Conservation (phyloP, 1,284 basidiomycete species). For the Cutaneotrichosporon dermatis region DNA sequence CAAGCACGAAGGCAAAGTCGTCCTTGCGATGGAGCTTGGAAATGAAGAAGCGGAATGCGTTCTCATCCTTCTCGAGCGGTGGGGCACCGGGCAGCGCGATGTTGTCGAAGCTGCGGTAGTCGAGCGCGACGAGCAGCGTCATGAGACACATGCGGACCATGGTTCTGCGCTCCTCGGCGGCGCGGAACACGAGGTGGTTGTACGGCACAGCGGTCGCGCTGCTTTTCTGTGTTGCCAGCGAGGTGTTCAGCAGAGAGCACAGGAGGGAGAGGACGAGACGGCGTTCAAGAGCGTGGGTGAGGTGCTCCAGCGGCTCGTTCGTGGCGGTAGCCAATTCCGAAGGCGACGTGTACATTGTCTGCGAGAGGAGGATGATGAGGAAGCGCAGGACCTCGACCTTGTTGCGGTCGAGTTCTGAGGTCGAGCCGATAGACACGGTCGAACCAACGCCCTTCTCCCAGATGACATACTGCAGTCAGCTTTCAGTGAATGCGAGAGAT, state of each 20-base stretch:
- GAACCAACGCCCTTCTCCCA: slow-evolving; percentile 90
- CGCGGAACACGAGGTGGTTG: slow-evolving; percentile 83
- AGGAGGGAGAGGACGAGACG: slow-evolving; percentile 78
- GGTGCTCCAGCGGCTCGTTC: slow-evolving; percentile 67
- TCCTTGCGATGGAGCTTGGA: slow-evolving; percentile 85
- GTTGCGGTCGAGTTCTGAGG: slow-evolving; percentile 66
- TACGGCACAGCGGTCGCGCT: slow-evolving; percentile 67
- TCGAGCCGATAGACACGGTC: slow-evolving; percentile 65
- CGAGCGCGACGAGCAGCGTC: slow-evolving; percentile 68
- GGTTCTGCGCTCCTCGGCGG: slow-evolving; percentile 64
- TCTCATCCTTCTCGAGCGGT: slow-evolving; percentile 56
- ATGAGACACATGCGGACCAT: slow-evolving; percentile 70
- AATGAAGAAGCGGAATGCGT: slow-evolving; percentile 83
- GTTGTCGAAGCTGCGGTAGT: slow-evolving; percentile 62
- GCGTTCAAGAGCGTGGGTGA: slow-evolving; percentile 70
- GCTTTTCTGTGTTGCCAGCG: slow-evolving; percentile 53
- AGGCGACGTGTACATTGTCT: slow-evolving; percentile 77
- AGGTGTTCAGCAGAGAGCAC: slow-evolving; percentile 85
- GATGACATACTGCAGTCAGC: slow-evolving; percentile 45
- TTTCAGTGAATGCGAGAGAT: too few species aligned
- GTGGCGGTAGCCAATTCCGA: slow-evolving; percentile 64
- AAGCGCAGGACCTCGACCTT: slow-evolving; percentile 81
- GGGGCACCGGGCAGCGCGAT: slow-evolving; percentile 9
- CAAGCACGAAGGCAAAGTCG: slow-evolving; percentile 77
- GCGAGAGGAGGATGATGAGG: slow-evolving; percentile 75